Base-by-base conservation (phyloP, 305 asterid genomes). In the Coffea humblotiana region DNA sequence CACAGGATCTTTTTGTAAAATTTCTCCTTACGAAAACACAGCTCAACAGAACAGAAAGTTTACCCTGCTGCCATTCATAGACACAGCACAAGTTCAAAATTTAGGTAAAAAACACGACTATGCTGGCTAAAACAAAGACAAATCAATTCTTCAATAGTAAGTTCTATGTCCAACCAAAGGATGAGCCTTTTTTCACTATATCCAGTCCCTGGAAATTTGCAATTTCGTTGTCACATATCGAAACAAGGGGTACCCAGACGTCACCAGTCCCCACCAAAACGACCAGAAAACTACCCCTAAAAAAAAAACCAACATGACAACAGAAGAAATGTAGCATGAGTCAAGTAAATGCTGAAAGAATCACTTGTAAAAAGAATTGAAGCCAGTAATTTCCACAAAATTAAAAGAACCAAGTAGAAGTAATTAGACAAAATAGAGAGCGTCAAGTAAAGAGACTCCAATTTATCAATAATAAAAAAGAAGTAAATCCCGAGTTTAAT, bases 21-120 rank as follows among this genome's bases (percentile, higher is more conserved):
- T 61, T 52, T 56, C 76, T 43, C 54, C 68, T 43, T 32, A 13
- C 6, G 43, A 74, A 25, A 3, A 8, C 49, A 68, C 29, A 74
- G 64, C 51, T 66, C 76, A 58, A 61, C 19, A 48, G 25, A 65
- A 74, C 27, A 65, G 63, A 29, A 67, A 18, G 43, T 40, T 40
- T 47, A 63, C 83, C 64, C 37, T 61, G 23, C 27, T 19, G 67
- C 58, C 54, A 52, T 35, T 10, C 47, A 78, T 21, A 78, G 45
- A 11, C n/a, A 21, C 19, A 9, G 32, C 0, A 54, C 72, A 13
- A 52, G 19, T 29, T 19, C 51, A n/a, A 69, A 69, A 6, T 19
- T 51, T 47, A 47, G 40, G 23, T 3, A 3, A 77, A 64, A 32
- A 9, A 21, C 4, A 10, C 1, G 27, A 13, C 8, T 21, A 18